These are phyloP conservation scores for Metarhizium humberi DNA, from an alignment of 2,329 filamentous ascomycete genomes.

Conservation along the genomic window DNA sequence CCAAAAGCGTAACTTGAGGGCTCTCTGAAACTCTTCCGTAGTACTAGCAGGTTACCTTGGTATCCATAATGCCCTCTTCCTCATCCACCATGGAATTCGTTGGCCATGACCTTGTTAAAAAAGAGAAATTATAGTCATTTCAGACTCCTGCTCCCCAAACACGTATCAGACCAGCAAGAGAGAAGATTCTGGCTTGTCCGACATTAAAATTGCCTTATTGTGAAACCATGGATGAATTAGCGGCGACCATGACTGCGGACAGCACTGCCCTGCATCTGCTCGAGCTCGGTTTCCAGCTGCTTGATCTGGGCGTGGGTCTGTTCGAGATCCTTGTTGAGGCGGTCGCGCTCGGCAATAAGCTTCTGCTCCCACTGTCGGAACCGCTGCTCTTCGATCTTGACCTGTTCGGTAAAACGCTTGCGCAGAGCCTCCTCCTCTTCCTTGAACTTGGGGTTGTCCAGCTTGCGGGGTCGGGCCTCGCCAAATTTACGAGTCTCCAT, in stretches of 20 bases:
- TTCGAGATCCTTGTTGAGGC: constrained; percentile 99
- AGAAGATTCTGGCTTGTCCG: constrained; percentile 19
- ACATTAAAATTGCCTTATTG: constrained; percentile 16
- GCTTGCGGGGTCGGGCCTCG: constrained; percentile 91
- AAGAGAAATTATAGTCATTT: constrained; percentile 10
- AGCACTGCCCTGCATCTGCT: constrained; percentile 82
- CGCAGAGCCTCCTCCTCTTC: constrained; percentile 97
- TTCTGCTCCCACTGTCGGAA: constrained; percentile 99
- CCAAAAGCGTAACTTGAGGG: not conserved
- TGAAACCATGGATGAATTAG: constrained; percentile 36
- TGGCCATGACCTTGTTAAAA: constrained; percentile 8
- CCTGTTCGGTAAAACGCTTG: constrained; percentile 99
- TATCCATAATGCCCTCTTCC: constrained; percentile 19
- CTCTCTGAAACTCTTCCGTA: not conserved
- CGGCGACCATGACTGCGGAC: constrained; percentile 89
- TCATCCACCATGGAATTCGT: constrained; percentile 20
- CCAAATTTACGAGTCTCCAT: constrained; percentile 99
- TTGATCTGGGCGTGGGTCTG: constrained; percentile 93
- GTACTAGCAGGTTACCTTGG: constrained; percentile 15
- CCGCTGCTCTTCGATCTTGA: constrained; percentile 99
- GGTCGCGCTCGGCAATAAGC: constrained; percentile 96
- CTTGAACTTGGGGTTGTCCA: constrained; percentile 99
- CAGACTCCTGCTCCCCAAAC: constrained; percentile 26
- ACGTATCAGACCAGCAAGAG: constrained; percentile 17
- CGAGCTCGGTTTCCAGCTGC: constrained; percentile 84